phyloP scores from a whole-genome alignment of 179 eudicot species.

The Amaranthus tricolor region DNA sequence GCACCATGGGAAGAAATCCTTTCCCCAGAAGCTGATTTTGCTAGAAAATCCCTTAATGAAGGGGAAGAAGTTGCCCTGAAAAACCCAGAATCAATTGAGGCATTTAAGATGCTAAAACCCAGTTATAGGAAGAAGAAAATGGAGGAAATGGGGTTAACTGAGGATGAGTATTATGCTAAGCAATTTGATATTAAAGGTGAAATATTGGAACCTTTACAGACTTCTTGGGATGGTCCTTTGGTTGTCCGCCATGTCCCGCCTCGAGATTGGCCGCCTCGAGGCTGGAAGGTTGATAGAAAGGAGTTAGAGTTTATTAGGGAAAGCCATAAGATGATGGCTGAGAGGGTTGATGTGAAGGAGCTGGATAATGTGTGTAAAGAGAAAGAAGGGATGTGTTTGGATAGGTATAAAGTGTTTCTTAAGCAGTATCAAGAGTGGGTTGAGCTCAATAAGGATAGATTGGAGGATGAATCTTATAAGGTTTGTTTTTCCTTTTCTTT shows the following conservation, averaged over 20 bases:
- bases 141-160: constrained; percentile 68
- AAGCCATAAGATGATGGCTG: constrained; percentile 64
- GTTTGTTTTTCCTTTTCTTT: constrained; percentile 26
- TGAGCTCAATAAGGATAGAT: constrained; percentile 66
- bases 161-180: constrained; percentile 71
- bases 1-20: constrained; percentile 98
- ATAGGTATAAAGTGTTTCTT: constrained; percentile 80
- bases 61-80: constrained; percentile 82
- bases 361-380: constrained; percentile 43
- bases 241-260: constrained; percentile 82
- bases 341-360: constrained; percentile 52
- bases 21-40: constrained; percentile 81
- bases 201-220: constrained; percentile 61
- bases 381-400: constrained; percentile 63
- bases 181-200: constrained; percentile 87
- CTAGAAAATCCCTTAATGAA: constrained; percentile 65
- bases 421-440: constrained; percentile 92
- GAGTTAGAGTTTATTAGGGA: constrained; percentile 88
- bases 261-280: constrained; percentile 94
- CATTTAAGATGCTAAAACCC: constrained; percentile 76
- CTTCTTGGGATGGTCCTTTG: constrained; percentile 75
- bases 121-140: constrained; percentile 64
- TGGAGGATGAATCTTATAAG: constrained; percentile 90
- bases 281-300: constrained; percentile 80
- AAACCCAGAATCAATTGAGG: constrained; percentile 75